Evolutionary conservation across 176 grass and related monocot species (phyloP).

Genomic region (Saccharum spontaneum): DNA sequence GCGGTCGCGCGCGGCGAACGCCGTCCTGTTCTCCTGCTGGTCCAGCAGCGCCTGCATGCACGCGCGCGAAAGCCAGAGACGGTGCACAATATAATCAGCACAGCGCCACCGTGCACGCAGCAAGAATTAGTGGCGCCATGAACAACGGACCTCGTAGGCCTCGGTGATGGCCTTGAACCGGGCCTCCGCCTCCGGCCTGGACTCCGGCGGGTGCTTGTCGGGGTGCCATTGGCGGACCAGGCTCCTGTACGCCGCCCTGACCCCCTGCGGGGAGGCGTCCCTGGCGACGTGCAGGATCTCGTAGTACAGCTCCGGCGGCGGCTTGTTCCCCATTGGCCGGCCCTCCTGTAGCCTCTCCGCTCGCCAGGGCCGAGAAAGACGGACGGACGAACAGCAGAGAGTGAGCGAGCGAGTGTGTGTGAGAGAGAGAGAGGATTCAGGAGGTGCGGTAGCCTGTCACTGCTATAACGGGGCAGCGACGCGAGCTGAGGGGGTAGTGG

Average conservation of each 20-base stretch:
- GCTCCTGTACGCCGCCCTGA: conserved; percentile 62
- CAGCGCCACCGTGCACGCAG: neutral
- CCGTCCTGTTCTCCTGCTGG: conserved; percentile 64
- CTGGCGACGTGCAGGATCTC: conserved; percentile 60
- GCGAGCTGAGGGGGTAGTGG: neutral
- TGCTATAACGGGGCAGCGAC: conserved; percentile 13
- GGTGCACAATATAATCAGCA: neutral
- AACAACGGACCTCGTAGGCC: conserved; percentile 67
- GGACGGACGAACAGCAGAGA: neutral
- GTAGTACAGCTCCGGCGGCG: conserved; percentile 64
- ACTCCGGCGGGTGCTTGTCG: conserved; percentile 82
- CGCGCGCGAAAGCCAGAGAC: neutral
- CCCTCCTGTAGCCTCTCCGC: accelerated
- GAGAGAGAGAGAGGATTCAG: conserved; percentile 30
- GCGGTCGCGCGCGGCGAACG: conserved; percentile 7
- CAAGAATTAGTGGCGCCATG: neutral
- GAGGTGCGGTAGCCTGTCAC: conserved; percentile 12
- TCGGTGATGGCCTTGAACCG: conserved; percentile 83
- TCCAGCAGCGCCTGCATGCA: conserved; percentile 61
- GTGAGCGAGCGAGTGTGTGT: neutral
- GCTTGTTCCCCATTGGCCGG: conserved; percentile 47
- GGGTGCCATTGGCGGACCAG: conserved; percentile 86
- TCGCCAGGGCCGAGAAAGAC: neutral
- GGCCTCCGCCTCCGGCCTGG: conserved; percentile 65
- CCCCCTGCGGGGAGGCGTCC: conserved; percentile 59